Percentiles rank a stretch among this genome's conserved stretches.
These are phyloP conservation scores for Taphrina confusa DNA, from an alignment of 1,139 yeast genomes.

Conservation along the genomic window DNA sequence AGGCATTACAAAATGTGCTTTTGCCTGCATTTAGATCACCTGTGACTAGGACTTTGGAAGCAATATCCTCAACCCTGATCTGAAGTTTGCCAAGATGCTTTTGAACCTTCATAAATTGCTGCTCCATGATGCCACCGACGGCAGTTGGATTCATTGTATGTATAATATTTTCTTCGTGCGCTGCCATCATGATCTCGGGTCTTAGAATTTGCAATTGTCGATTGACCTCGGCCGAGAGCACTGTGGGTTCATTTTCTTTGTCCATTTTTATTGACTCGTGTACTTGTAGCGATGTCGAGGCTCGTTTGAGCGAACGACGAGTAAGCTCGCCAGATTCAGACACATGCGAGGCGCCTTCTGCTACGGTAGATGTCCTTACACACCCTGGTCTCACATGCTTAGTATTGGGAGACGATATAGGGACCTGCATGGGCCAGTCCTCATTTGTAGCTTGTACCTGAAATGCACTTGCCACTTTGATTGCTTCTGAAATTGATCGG, in stretches of 20 bases:
- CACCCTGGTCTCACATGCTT: slow-evolving; percentile 7
- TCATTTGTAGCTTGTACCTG: slow-evolving; percentile 18
- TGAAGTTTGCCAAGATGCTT: slow-evolving; percentile 70
- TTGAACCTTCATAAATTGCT: slow-evolving; percentile 28
- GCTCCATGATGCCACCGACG: slow-evolving; percentile 29
- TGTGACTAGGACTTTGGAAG: slow-evolving; percentile 91
- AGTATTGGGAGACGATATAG: neutral
- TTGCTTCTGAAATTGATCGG: slow-evolving; percentile 22
- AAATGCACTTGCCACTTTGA: slow-evolving; percentile 14
- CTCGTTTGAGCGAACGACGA: slow-evolving; percentile 11
- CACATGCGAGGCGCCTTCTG: neutral
- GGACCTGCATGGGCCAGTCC: slow-evolving; percentile 33
- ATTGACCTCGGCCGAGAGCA: slow-evolving; percentile 7
- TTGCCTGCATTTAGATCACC: slow-evolving; percentile 98
- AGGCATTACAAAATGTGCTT: slow-evolving; percentile 90
- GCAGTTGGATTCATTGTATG: slow-evolving; percentile 32
- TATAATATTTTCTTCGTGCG: slow-evolving; percentile 29
- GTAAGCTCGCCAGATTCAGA: neutral
- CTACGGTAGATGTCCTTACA: neutral
- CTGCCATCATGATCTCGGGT: slow-evolving; percentile 30
- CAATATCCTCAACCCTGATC: slow-evolving; percentile 84
- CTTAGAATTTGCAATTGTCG: slow-evolving; percentile 20
- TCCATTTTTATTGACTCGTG: neutral
- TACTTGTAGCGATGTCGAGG: slow-evolving; percentile 6
- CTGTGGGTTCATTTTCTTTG: neutral